phyloP scores from a whole-genome alignment of 805 yeast species.

The Starmerella etchellsii region DNA sequence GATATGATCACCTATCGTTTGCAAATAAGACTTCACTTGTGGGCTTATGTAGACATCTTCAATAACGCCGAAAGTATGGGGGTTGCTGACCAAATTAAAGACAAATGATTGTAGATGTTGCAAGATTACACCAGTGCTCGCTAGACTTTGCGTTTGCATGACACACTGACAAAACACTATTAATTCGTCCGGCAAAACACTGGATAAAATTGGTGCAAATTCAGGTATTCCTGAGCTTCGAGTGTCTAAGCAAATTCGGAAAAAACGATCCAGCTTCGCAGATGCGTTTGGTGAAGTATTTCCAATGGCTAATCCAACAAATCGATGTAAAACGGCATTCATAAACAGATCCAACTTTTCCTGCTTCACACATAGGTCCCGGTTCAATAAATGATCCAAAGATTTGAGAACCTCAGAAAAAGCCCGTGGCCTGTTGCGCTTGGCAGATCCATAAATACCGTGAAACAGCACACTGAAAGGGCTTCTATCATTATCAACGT shows the following conservation, averaged over 20 bases:
- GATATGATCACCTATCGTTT: neutral
- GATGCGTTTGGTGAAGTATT: neutral
- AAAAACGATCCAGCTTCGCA: constrained; percentile 9
- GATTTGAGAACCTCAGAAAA: constrained; percentile 19
- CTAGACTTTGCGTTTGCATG: neutral
- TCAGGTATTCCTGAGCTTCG: neutral
- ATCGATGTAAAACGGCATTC: constrained; percentile 1
- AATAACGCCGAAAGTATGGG: constrained; percentile 8
- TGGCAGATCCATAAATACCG: constrained; percentile 23
- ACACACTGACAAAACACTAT: neutral
- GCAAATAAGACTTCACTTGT: neutral
- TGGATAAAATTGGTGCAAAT: constrained; percentile 2
- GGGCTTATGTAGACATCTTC: constrained; percentile 6
- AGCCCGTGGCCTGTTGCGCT: constrained; percentile 19
- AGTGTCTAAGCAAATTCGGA: neutral
- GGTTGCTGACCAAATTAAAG: constrained; percentile 1
- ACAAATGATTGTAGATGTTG: neutral
- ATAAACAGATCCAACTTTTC: neutral
- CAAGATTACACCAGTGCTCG: neutral
- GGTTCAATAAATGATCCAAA: neutral
- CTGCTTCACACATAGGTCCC: neutral
- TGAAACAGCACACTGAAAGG: constrained; percentile 26
- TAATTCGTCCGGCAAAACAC: constrained; percentile 6
- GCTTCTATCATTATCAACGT: constrained; percentile 16
- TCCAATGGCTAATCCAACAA: constrained; percentile 9